phyloP scores from a whole-genome alignment of 106 monocot species.

The Platanthera zijinensis region DNA sequence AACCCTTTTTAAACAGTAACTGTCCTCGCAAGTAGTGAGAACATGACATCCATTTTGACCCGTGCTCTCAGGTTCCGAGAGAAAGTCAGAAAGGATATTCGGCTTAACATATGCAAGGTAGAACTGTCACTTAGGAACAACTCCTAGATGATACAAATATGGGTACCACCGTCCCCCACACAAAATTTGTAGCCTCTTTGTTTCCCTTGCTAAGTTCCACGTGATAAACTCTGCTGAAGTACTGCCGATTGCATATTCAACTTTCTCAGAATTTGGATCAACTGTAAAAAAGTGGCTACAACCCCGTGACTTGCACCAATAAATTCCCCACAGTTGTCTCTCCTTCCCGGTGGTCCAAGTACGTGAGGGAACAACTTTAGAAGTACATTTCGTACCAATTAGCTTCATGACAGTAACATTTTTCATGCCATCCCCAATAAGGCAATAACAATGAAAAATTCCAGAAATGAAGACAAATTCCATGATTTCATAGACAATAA shows the following conservation, averaged over 20 bases:
- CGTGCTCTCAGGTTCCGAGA: too few relatives aligned
- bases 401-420: conserved; percentile 57
- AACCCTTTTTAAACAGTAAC: too few relatives aligned
- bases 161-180: conserved; percentile 96
- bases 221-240: conserved; percentile 81
- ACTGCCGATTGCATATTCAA: conserved; percentile 69
- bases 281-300: conserved; percentile 74
- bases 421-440: conserved; percentile 91
- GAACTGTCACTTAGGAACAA: conserved; percentile 56
- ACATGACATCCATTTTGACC: too few relatives aligned
- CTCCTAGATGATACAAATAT: conserved; percentile 72
- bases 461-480: conserved; percentile 14
- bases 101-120: conserved; percentile 87
- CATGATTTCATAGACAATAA: conserved; percentile 27
- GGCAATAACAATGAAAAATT: conserved; percentile 34
- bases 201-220: conserved; percentile 66
- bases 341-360: conserved; percentile 86
- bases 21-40: too few relatives aligned
- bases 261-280: conserved; percentile 41
- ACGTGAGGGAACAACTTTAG: conserved; percentile 30
- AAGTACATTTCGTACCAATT: conserved; percentile 12
- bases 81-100: too few relatives aligned
- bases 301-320: conserved; percentile 77
- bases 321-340: conserved; percentile 75
- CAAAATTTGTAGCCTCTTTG: conserved; percentile 58